These are phyloP conservation scores for Saccharomyces jurei DNA, from an alignment of 805 yeast species.

Conservation along the genomic window DNA sequence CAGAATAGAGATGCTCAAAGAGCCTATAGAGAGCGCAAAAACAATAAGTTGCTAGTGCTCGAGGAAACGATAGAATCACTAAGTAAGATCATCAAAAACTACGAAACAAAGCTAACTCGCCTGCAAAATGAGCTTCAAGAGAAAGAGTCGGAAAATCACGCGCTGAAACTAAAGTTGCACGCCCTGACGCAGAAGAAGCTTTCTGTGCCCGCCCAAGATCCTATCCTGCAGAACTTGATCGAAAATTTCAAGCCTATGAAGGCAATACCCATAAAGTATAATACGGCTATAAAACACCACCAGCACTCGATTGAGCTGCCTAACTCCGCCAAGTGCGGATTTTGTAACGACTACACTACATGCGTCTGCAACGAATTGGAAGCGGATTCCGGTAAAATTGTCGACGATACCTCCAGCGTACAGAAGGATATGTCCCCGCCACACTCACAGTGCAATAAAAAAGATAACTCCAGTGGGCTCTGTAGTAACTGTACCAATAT, in stretches of 20 bases:
- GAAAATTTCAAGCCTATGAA: slow-evolving; percentile 47
- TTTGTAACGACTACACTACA: slow-evolving; percentile 85
- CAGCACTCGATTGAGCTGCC: slow-evolving; percentile 1
- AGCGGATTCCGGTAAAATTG: slow-evolving; percentile 27
- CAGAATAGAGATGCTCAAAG: slow-evolving; percentile 92
- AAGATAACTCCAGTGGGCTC: slow-evolving; percentile 17
- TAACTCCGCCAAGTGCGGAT: slow-evolving; percentile 52
- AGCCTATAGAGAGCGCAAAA: slow-evolving; percentile 81
- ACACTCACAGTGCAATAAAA: slow-evolving; percentile 16
- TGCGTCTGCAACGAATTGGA: slow-evolving; percentile 84
- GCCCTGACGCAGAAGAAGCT: slow-evolving; percentile 11
- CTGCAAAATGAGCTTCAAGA: slow-evolving; percentile 31
- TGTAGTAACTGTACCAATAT: slow-evolving; percentile 40
- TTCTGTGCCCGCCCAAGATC: slow-evolving; percentile 14
- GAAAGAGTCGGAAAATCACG: slow-evolving; percentile 1
- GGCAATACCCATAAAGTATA: slow-evolving; percentile 38
- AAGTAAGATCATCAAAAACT: slow-evolving; percentile 46
- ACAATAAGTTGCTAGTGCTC: slow-evolving; percentile 70
- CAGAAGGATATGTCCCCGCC: slow-evolving; percentile 3
- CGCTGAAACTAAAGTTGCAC: slow-evolving; percentile 11
- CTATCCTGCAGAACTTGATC: slow-evolving; percentile 29
- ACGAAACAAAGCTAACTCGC: slow-evolving; percentile 50
- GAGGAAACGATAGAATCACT: slow-evolving; percentile 38
- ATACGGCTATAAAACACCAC: slow-evolving; percentile 10
- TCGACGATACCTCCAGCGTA: slow-evolving; percentile 15